Conservation (phyloP, 768 basidiomycete species). For the Coprinopsis sp. region DNA sequence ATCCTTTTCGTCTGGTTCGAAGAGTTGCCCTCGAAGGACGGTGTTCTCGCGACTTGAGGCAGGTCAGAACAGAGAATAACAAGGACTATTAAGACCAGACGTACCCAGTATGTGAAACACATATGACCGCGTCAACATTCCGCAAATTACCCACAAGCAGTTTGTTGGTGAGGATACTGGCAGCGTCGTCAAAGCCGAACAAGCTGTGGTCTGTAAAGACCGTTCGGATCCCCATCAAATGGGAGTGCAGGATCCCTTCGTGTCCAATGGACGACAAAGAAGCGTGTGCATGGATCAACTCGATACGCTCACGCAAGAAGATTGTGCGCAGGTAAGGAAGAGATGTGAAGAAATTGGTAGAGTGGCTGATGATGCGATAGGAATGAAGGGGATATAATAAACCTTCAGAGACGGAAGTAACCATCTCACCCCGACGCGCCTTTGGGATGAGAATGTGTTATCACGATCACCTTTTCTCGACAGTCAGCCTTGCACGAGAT, state of each 20-base stretch:
- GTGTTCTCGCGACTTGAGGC: conserved; percentile 91
- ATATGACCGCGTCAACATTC: conserved; percentile 92
- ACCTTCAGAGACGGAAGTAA: conserved; percentile 84
- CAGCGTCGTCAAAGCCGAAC: conserved; percentile 96
- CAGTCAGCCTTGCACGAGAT: conserved; percentile 1
- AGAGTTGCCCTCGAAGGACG: conserved; percentile 78
- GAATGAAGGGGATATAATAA: conserved; percentile 87
- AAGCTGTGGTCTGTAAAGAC: conserved; percentile 97
- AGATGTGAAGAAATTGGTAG: conserved; percentile 88
- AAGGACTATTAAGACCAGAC: conserved; percentile 15
- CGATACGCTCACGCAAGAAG: conserved; percentile 78
- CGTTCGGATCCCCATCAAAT: conserved; percentile 80
- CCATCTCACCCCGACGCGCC: conserved; percentile 90
- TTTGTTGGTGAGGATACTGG: conserved; percentile 96
- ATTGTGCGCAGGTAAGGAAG: conserved; percentile 91
- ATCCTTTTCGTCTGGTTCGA: conserved; percentile 45
- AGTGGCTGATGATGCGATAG: conserved; percentile 89
- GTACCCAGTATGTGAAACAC: conserved; percentile 95
- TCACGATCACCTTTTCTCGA: conserved; percentile 72
- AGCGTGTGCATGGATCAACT: conserved; percentile 89
- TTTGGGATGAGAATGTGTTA: conserved; percentile 88
- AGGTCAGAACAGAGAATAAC: conserved; percentile 1
- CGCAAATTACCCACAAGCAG: conserved; percentile 79
- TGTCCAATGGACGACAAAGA: conserved; percentile 87
- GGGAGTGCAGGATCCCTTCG: conserved; percentile 87